phyloP scores from a whole-genome alignment of 345 rosid genomes.

The Lepidium didymum region DNA sequence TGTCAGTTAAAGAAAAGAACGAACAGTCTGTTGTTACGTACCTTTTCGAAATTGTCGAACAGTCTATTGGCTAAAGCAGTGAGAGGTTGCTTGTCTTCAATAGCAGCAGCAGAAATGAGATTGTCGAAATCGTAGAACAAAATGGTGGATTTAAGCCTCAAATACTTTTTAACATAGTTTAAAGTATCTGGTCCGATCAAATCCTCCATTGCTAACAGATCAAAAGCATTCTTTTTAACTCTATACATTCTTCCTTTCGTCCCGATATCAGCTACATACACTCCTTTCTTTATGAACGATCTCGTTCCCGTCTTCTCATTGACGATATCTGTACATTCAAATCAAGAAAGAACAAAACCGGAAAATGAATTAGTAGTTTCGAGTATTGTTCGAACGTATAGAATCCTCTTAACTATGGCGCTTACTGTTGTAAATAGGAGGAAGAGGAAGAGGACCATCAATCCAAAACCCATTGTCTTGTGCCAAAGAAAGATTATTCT shows the following conservation, averaged over 20 bases:
- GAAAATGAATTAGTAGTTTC: not conserved
- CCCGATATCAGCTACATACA: conserved; percentile 61
- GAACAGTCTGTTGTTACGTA: no score
- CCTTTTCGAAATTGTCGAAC: conserved; percentile 78
- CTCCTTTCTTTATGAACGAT: conserved; percentile 57
- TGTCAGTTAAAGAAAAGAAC: not conserved
- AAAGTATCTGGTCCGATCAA: conserved; percentile 69
- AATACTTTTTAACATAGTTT: conserved; percentile 69
- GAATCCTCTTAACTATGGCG: not conserved
- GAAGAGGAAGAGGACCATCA: conserved; percentile 53
- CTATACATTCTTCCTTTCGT: conserved; percentile 51
- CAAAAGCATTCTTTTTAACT: conserved; percentile 66
- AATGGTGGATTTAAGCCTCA: conserved; percentile 67
- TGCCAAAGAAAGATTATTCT: conserved; percentile 39
- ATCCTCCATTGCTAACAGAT: conserved; percentile 79
- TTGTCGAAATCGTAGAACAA: conserved; percentile 80
- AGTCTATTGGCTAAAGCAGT: conserved; percentile 69
- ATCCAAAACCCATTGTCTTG: conserved; percentile 67
- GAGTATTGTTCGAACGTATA: not conserved
- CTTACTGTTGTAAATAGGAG: conserved; percentile 67
- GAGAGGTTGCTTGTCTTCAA: conserved; percentile 56
- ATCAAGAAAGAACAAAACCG: not conserved
- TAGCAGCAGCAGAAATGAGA: conserved; percentile 62
- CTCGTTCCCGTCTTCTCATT: conserved; percentile 71
- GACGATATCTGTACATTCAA: conserved; percentile 37